Base-by-base conservation (phyloP, 257 asterid genomes). In the Schizonepeta tenuifolia region DNA sequence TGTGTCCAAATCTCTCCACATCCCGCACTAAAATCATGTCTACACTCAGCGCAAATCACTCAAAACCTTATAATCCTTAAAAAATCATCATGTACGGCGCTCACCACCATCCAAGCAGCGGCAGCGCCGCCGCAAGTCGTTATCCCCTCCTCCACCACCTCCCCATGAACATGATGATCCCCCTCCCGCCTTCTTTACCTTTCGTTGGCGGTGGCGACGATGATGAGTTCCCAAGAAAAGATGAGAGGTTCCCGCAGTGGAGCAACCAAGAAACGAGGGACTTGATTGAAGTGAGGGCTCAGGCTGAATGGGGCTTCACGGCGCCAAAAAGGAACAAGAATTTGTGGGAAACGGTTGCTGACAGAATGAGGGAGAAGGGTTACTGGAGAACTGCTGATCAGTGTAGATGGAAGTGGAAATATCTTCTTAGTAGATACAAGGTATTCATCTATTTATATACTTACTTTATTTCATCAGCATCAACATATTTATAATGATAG, bases 321-420 rank as follows among this genome's bases (percentile, higher is more conserved):
- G 65, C 70, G 2, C 41, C 85, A 0, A 78, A 82, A 72, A 72
- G 85, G 77, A 78, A 59, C 41, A 75, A 73, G 65, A 58, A 71
- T 26, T 55, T 84, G 84, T 93, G 96, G 96, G 90, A 87, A 74
- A 53, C 80, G 74, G 89, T 87, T 64, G 81, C 86, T 5, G 67
- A 57, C 9, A 80, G 83, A 41, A 83, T 93, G 86, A 86, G 82
- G 72, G 88, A 83, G 8, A 85, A 77, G 75, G 97, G 96, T 0
- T 85, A 87, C 63, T 63, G 66, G 51, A 84, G 98, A 69, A 90
- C 83, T 58, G 54, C 80, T 66, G 89, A 88, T 62, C 98, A 87
- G 78, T 92, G 96, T 81, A 86, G 82, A 73, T 70, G 79, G 84
- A 92, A 89, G 84, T 92, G 96, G 96, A 81, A 85, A 24, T 82